Base-by-base conservation (phyloP, 306 rosid species). In the Trichosanthes cucumerina region DNA sequence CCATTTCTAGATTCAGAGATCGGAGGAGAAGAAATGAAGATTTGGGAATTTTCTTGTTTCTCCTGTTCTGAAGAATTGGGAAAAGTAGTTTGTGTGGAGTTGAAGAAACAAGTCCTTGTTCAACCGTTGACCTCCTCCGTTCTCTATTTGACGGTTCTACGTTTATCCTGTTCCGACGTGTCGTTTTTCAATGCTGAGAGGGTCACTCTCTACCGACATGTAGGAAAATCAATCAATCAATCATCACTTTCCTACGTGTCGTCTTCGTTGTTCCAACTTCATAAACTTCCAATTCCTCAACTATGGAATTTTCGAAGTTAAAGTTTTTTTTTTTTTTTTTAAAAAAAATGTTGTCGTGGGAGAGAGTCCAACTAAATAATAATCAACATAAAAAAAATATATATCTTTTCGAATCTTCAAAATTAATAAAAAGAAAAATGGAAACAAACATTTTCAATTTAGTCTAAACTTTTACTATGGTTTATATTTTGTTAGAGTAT, bases 1-100 rank as follows among this genome's bases (percentile, higher is more conserved):
- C 97, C 98, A 92, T 93, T 60, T 78, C 43, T 52, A 36, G 59
- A 60, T 24, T 14, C 65, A 44, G 77, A 44, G 71, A 58, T 46
- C 39, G 75, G 66, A 28, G 75, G 36, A 49, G 13, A 57, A 41
- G 64, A 68, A 52, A 43, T 24, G 54, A 15, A 78, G 75, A 23
- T 44, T 44, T 70, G 36, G 56, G 75, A n/a, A 0, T 7, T 19
- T 66, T 9, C 12, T 10, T n/a, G n/a, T n/a, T 66, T 39, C 46
- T 56, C 15, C 12, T 63, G 76, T 28, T 28, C 70, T 31, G 47
- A 60, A 1, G 58, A 53, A 5, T 78, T 58, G 7, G 62, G 8
- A 54, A 16, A n/a, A 76, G 38, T 13, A 11, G 13, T 52, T 76
- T 43, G 71, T 24, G 80, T 77, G 56, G 24, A 53, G 70, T 38